phyloP scores from a whole-genome alignment of 1,139 yeast genomes.

The Candida tropicalis region DNA sequence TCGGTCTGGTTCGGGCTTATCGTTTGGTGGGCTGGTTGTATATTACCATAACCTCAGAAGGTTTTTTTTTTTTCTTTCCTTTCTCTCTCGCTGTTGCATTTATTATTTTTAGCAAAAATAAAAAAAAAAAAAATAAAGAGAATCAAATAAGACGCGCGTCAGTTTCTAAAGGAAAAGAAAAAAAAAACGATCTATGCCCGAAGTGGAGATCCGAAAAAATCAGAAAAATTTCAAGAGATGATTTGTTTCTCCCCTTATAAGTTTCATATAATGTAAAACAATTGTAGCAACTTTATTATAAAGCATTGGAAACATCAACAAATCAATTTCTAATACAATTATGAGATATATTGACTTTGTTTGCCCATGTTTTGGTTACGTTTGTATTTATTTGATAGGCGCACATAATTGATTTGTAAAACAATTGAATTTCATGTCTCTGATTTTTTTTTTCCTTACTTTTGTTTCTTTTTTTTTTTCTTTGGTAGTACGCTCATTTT shows the following conservation, averaged over 20 bases:
- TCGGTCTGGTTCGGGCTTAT: background rate
- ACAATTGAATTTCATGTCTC: constrained; percentile 2
- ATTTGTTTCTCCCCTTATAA: too few relatives aligned
- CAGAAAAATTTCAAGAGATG: background rate
- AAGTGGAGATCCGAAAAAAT: constrained; percentile 3
- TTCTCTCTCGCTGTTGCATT: background rate
- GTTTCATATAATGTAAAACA: background rate
- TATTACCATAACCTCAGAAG: background rate
- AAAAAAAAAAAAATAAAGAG: constrained; percentile 1
- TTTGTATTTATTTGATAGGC: background rate
- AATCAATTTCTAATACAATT: background rate
- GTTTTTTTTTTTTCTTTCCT: background rate
- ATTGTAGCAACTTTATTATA: too few relatives aligned
- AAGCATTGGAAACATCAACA: background rate
- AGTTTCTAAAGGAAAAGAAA: background rate
- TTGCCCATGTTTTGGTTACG: too few relatives aligned
- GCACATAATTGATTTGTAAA: constrained; percentile 4
- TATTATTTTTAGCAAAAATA: background rate
- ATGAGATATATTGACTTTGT: too few relatives aligned
- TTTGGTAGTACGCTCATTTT: background rate
- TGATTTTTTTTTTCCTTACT: background rate
- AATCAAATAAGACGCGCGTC: constrained; percentile 3
- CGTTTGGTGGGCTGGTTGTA: constrained; percentile 2
- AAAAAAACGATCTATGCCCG: background rate
- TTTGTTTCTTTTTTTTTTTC: background rate